phyloP scores from a whole-genome alignment of 148 eudicot species.

The Polygonum aviculare region DNA sequence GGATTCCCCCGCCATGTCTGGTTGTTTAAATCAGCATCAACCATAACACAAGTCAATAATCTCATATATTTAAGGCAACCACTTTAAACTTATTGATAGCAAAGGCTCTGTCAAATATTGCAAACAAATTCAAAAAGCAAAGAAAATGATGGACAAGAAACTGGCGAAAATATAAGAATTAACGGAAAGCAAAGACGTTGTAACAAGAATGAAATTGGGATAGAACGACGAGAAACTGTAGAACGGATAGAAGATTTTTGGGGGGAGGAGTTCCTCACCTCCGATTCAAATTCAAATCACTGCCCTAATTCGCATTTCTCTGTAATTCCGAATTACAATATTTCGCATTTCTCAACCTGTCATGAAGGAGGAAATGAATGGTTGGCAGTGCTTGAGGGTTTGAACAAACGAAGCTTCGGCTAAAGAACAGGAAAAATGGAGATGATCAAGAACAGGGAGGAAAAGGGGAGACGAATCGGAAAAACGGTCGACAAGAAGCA shows the following conservation, averaged over 20 bases:
- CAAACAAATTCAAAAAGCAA: too few relatives aligned
- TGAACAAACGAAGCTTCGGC: not conserved
- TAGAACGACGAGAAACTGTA: not conserved
- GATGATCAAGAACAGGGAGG: not conserved
- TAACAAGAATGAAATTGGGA: not conserved
- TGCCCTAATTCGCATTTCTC: not conserved
- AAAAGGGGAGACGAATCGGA: not conserved
- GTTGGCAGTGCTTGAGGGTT: not conserved
- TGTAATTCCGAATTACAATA: not conserved
- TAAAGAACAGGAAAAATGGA: not conserved
- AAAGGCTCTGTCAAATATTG: too few relatives aligned
- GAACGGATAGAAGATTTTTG: not conserved
- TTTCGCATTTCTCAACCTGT: not conserved
- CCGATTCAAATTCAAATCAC: not conserved
- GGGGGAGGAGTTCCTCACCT: not conserved
- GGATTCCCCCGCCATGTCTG: conserved; percentile 56
- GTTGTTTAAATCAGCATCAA: conserved; percentile 1
- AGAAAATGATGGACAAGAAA: not conserved
- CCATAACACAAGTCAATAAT: not conserved
- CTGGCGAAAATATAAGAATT: not conserved
- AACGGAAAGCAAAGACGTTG: not conserved
- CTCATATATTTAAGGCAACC: not conserved
- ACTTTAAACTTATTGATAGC: too few relatives aligned
- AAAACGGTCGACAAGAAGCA: not conserved
- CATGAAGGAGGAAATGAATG: not conserved